Percentiles rank a stretch among this genome's conserved stretches.
These are phyloP conservation scores for Salix arbutifolia DNA, from an alignment of 345 rosid genomes.

Conservation along the genomic window DNA sequence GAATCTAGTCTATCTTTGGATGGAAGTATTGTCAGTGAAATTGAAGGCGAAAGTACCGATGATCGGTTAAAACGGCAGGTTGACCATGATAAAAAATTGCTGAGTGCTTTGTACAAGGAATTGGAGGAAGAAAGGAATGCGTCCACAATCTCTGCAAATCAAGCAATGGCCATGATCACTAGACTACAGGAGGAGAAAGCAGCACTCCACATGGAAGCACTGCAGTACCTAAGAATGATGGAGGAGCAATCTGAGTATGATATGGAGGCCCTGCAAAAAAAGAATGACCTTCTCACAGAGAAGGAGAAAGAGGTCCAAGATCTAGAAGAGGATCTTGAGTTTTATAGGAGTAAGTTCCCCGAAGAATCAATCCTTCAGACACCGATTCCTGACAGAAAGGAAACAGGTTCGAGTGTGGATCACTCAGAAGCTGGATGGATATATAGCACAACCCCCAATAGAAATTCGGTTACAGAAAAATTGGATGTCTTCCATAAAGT, in stretches of 20 bases:
- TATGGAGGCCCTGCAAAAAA: conserved; percentile 79
- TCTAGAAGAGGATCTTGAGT: conserved; percentile 76
- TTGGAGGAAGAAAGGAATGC: conserved; percentile 95
- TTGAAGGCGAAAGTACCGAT: conserved; percentile 73
- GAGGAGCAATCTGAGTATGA: conserved; percentile 89
- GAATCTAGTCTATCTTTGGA: conserved; percentile 83
- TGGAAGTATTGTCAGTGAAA: conserved; percentile 70
- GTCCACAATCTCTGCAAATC: conserved; percentile 78
- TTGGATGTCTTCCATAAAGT: background rate
- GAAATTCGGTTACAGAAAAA: background rate
- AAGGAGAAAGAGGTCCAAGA: conserved; percentile 83
- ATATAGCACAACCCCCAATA: background rate
- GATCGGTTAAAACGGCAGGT: conserved; percentile 81
- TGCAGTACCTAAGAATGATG: conserved; percentile 84
- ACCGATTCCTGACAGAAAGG: conserved; percentile 7
- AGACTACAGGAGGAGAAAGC: conserved; percentile 96
- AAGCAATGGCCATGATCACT: conserved; percentile 98
- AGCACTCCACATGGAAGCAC: conserved; percentile 81
- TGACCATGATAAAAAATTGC: conserved; percentile 65
- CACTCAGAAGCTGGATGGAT: conserved; percentile 16
- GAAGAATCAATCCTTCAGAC: conserved; percentile 27
- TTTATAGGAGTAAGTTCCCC: conserved; percentile 45
- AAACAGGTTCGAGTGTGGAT: conserved; percentile 13
- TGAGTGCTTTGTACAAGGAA: conserved; percentile 62
- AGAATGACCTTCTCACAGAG: conserved; percentile 71